Base-by-base conservation (phyloP, 176 grass and related monocot genomes). In the Ananas comosus region DNA sequence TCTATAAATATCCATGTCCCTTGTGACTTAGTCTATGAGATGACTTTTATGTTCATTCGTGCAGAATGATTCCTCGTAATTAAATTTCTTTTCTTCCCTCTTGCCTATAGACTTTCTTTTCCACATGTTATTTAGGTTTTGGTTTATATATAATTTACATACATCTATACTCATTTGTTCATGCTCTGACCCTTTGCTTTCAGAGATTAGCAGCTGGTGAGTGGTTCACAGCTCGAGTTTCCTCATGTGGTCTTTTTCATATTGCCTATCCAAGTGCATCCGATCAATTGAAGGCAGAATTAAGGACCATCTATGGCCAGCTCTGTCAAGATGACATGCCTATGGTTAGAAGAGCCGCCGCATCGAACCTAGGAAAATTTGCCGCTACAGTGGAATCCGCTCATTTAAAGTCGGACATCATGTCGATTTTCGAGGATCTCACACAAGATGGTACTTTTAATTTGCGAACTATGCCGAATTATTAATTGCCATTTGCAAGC, bases 311-410 rank as follows among this genome's bases (percentile, higher is more conserved):
- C 12, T 96, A 89, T 74, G 81, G 85, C 10, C 92, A 96, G 64
- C 75, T 92, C 63, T 96, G 93, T 19, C 93, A 92, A 79, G 93
- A 96, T 83, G 93, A 92, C 77, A 92, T 92, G 86, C 93, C 93
- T 82, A 96, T 96, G 93, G 92, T 96, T 11, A 78, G 92, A 79
- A 88, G 92, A 68, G 85, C 92, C 53, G 92, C 88, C 74, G 92
- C 88, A 75, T 89, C 92, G 17, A 96, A 89, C 73, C 88, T 96
- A 49, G 88, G 92, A 71, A 96, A 89, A 65, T 96, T 96, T 82
- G 81, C 88, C 7, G 92, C 92, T 47, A 96, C 92, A 12, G 58
- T 96, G 64, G 92, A 96, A 78, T 83, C 83, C 11, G 78, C 11
- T 64, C 75, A 85, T 85, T 75, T 96, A 51, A 91, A 89, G 83